Evolutionary conservation across 2,329 filamentous ascomycete species (phyloP).

Genomic region (Alternaria novae-zelandiae): DNA sequence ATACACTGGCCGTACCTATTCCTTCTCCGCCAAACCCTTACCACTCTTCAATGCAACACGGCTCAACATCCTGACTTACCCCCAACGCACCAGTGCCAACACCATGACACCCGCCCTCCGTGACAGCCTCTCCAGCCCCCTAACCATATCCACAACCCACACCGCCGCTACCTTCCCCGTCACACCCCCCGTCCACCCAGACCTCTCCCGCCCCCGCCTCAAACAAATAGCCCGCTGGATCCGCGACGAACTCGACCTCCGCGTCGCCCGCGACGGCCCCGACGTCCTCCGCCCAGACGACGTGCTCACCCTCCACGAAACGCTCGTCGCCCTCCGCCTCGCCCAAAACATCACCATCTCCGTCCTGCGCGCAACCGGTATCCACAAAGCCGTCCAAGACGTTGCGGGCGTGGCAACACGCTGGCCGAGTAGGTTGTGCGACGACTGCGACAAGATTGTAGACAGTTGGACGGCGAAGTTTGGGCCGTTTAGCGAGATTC

Average conservation of each 20-base stretch:
- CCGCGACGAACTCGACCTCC: conserved; percentile 55
- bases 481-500: conserved; percentile 48
- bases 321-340: conserved; percentile 39
- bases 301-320: conserved; percentile 52
- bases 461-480: conserved; percentile 48
- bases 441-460: conserved; percentile 54
- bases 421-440: conserved; percentile 54
- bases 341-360: conserved; percentile 37
- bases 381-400: conserved; percentile 54
- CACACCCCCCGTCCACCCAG: conserved; percentile 10
- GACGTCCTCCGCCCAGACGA: conserved; percentile 53
- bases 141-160: conserved; percentile 3
- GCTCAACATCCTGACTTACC: not conserved
- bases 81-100: not conserved
- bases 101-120: not conserved
- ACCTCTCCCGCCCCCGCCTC: conserved; percentile 41
- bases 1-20: not conserved
- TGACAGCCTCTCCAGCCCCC: not conserved
- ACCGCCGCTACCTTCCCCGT: not conserved
- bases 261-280: conserved; percentile 54
- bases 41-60: not conserved
- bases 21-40: not conserved
- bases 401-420: conserved; percentile 54
- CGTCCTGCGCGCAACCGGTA: conserved; percentile 52
- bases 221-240: conserved; percentile 52